Evolutionary conservation across 768 basidiomycete species (phyloP).

Genomic region (Leccinellum luteum): DNA sequence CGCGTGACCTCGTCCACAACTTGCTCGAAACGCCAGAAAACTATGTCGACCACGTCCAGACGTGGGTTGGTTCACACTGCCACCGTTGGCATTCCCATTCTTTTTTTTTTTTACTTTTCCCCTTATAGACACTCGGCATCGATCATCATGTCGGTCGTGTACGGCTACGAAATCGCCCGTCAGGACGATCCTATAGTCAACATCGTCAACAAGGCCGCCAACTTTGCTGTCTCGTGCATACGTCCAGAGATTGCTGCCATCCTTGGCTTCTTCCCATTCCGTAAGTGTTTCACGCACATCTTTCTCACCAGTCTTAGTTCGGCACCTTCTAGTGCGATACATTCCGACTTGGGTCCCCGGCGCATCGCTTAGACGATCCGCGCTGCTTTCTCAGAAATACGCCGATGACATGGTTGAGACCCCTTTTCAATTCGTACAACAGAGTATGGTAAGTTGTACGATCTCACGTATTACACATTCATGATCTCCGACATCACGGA

Average conservation of each 20-base stretch:
- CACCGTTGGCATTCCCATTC: background rate
- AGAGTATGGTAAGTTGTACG: constrained; percentile 28
- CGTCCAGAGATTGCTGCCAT: constrained; percentile 31
- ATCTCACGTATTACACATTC: background rate
- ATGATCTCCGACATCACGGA: background rate
- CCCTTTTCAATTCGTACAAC: constrained; percentile 34
- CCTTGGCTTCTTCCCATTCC: constrained; percentile 37
- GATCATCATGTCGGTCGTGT: constrained; percentile 31
- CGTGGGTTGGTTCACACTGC: constrained; percentile 12
- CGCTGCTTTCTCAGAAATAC: constrained; percentile 19
- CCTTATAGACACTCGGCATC: constrained; percentile 22
- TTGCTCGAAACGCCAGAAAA: constrained; percentile 20
- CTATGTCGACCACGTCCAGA: constrained; percentile 22
- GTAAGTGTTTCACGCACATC: constrained; percentile 20
- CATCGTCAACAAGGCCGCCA: constrained; percentile 25
- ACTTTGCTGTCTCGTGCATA: constrained; percentile 20
- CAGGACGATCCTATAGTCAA: constrained; percentile 27
- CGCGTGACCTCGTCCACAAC: constrained; percentile 24
- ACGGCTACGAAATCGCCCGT: constrained; percentile 27
- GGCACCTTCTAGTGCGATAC: constrained; percentile 26
- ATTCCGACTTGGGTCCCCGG: constrained; percentile 43
- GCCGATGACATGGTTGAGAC: constrained; percentile 24
- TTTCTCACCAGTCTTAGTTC: background rate
- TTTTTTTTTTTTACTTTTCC: background rate
- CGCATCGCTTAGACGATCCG: constrained; percentile 33